Evolutionary conservation across 805 yeast species (phyloP), one percentile per base, ranked within the genome.

Genomic region (Kockiozyma suomiensis): DNA sequence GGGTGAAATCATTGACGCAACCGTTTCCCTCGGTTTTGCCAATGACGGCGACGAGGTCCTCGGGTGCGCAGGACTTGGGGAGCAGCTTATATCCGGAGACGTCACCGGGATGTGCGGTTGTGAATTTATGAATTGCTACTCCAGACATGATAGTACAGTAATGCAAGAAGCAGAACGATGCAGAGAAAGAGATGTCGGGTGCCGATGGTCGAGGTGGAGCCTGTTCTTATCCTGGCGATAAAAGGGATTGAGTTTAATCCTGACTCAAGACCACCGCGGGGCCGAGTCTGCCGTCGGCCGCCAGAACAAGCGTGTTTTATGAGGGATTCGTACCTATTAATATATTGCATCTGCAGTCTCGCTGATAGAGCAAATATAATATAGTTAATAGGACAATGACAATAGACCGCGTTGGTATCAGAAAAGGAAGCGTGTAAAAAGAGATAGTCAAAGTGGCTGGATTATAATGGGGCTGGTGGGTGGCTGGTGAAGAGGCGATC

Each of bases 1-100:
- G 66, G 23, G 66, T 59, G 58, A 50, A 62, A 56, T 62, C 66
- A 51, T 62, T 62, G 45, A 62, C 66, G 46, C 66, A 62, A 8
- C 66, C 66, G 42, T 62, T 62, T 30, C 66, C 66, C 49, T 62
- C 66, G 7, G 66, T 62, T 56, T 62, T 62, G 45, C 66, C 66
- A 15, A 62, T 50, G 43, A 62, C 66, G 17, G 66, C 66, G 28
- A 62, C 52, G 37, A 62, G 53, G 40, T 50, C 61, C 41, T 47
- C 59, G 30, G 63, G 51, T 49, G 25, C 43, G 56, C 43, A 28
- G 33, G 54, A 21, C 40, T 37, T 47, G 15, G 64, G 64, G 12
- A 62, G 66, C 42, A 21, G 17, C 28, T 46, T 43, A 35, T 60
- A 47, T 23, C 62, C 55, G n/a, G 60, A 10, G 50, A 62, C 61